phyloP scores from a whole-genome alignment of 2,329 filamentous ascomycete species.

The Colletotrichum sp. region DNA sequence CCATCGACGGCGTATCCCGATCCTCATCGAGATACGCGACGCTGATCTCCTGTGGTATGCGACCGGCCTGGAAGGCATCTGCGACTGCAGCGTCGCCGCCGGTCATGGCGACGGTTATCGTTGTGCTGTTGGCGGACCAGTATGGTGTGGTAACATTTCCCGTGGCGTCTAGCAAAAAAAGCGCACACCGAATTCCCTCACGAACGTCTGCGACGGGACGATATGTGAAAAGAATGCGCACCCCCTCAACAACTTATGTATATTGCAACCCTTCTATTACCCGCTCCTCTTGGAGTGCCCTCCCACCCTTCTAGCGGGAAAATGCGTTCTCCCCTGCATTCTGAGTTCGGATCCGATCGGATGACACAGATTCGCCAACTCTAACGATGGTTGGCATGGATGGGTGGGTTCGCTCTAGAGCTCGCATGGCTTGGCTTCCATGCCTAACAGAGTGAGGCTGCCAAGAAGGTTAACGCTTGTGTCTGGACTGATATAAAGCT shows the following conservation, averaged over 20 bases:
- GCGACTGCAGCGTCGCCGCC: constrained; percentile 21
- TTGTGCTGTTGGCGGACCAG: background rate
- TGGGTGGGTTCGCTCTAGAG: background rate
- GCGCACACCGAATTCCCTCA: background rate
- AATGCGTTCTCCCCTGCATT: background rate
- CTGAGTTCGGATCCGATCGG: constrained; percentile 8
- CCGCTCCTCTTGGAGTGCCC: background rate
- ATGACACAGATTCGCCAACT: constrained; percentile 21
- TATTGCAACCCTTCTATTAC: background rate
- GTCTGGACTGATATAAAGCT: constrained; percentile 14
- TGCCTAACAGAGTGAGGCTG: constrained; percentile 9
- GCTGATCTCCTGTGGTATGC: constrained; percentile 37
- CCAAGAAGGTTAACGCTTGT: constrained; percentile 17
- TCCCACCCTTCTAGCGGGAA: background rate
- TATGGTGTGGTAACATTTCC: background rate
- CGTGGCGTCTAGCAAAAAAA: background rate
- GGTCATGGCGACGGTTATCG: background rate
- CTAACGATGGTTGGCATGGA: background rate
- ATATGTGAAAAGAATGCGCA: background rate
- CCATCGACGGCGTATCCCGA: constrained; percentile 40
- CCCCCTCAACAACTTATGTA: background rate
- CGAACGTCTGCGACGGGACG: background rate
- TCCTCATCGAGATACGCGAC: constrained; percentile 39
- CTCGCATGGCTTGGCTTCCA: background rate
- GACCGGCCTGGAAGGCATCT: constrained; percentile 38